A percentile compares a stretch with the other conserved stretches of the same genome.
phyloP scores from a whole-genome alignment of 371 early-diverging fungal genomes.

The Globomyces sp. region DNA sequence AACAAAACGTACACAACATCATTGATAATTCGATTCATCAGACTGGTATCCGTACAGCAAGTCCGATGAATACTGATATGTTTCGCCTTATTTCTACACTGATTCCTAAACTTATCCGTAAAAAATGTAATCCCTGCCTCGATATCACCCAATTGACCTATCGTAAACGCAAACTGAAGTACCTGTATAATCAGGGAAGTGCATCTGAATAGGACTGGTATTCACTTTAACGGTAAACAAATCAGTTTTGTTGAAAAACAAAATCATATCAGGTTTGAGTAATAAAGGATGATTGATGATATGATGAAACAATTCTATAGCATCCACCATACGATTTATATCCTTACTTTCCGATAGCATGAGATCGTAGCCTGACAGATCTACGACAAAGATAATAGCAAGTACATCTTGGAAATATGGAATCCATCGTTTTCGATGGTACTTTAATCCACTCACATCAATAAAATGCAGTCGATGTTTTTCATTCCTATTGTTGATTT shows the following conservation, averaged over 20 bases:
- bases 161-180: not conserved
- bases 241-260: conserved; percentile 19
- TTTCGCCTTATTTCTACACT: not conserved
- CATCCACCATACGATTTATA: conserved; percentile 16
- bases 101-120: conserved; percentile 8
- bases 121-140: conserved; percentile 2
- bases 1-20: not conserved
- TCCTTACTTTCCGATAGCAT: conserved; percentile 19
- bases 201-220: not conserved
- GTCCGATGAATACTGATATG: not conserved
- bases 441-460: conserved; percentile 14
- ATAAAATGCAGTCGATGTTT: not conserved
- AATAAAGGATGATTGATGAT: conserved; percentile 17
- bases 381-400: conserved; percentile 10
- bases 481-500: not conserved
- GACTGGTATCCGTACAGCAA: conserved; percentile 18
- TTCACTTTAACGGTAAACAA: conserved; percentile 8
- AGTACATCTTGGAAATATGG: conserved; percentile 15
- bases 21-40: conserved; percentile 12
- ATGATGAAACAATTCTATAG: conserved; percentile 13
- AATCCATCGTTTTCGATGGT: conserved; percentile 10
- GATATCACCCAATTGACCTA: not conserved
- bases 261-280: not conserved
- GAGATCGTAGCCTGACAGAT: conserved; percentile 27
- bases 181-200: conserved; percentile 13